Base-by-base conservation (phyloP, 768 basidiomycete species). In the Lentinula raphanica region DNA sequence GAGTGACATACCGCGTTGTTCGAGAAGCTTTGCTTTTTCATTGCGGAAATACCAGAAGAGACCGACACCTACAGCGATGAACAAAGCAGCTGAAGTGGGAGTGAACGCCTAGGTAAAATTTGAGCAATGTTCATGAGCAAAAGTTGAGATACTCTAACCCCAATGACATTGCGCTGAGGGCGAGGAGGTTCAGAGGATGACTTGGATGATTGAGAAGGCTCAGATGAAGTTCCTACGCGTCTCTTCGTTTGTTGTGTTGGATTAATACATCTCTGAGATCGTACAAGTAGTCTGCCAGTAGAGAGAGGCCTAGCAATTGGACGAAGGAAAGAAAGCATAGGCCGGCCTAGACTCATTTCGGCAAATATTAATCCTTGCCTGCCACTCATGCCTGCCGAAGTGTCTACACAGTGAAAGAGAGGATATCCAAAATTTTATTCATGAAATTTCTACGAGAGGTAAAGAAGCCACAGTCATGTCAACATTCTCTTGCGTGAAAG, bases 11-110 rank as follows among this genome's bases (percentile, higher is more conserved):
- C 93, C 85, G 68, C 87, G 87, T 67, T 87, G 78, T 68, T 92
- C 90, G 28, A 82, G 75, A 25, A 96, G 69, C 62, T 87, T 82
- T 39, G 77, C 77, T 74, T 98, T 98, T 71, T 98, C 94, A 57
- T 84, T 76, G 54, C 85, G 81, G 74, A 99, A 98, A 74, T 98
- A 98, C 64, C 81, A 86, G 67, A 85, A 91, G 17, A 99, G 76
- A 2, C 87, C 94, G 11, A 81, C 74, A 1, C 94, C 94, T 6
- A 92, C 87, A 1, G 81, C 74, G n/a, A 96, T 71, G 69, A 99
- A 97, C 21, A 98, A 66, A 0, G 79, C 85, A 0, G 92, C 95
- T 1, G 94, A 86, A 54, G 77, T 79, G 27, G 93, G 94, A 2
- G 93, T 94, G 69, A 98, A 97, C n/a, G 92, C 90, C 95, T 98